Conservation (phyloP, 1,139 yeast species). For the Komagataea norvegica region DNA sequence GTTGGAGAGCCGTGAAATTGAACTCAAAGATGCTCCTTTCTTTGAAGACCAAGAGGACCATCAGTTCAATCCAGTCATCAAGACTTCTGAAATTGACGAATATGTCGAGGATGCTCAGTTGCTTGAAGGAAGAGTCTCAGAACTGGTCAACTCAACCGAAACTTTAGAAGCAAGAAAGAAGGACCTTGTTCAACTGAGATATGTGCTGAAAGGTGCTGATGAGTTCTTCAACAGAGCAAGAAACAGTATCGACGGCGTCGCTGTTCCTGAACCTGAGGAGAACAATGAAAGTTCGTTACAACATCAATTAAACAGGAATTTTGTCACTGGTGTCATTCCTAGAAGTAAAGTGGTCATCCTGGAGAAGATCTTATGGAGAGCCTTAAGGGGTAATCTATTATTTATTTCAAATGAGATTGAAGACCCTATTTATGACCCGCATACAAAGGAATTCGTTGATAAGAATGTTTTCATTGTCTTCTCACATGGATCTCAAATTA, state of each 20-base stretch:
- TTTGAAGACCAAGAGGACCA: conserved; percentile 34
- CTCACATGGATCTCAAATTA: conserved; percentile 78
- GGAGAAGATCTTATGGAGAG: conserved; percentile 91
- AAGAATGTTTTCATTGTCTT: conserved; percentile 80
- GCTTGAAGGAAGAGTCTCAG: conserved; percentile 53
- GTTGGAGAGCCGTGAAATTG: conserved; percentile 46
- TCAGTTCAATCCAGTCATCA: conserved; percentile 25
- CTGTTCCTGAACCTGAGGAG: conserved; percentile 29
- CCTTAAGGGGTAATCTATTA: conserved; percentile 82
- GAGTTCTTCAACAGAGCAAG: conserved; percentile 30
- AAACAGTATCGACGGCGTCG: conserved; percentile 24
- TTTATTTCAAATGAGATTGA: conserved; percentile 66
- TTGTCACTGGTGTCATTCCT: conserved; percentile 80
- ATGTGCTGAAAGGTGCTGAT: conserved; percentile 53
- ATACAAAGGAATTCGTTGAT: conserved; percentile 43
- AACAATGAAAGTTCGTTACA: conserved; percentile 11
- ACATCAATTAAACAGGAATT: conserved; percentile 41
- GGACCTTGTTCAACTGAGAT: conserved; percentile 57
- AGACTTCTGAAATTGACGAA: conserved; percentile 68
- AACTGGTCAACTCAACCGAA: conserved; percentile 52
- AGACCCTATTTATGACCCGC: conserved; percentile 50
- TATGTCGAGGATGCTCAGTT: conserved; percentile 60
- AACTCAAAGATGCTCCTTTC: conserved; percentile 41
- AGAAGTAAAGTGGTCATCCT: conserved; percentile 64
- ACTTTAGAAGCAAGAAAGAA: conserved; percentile 50